These are phyloP conservation scores for Leccinum rimulosum DNA, from an alignment of 768 basidiomycete species.

Conservation along the genomic window DNA sequence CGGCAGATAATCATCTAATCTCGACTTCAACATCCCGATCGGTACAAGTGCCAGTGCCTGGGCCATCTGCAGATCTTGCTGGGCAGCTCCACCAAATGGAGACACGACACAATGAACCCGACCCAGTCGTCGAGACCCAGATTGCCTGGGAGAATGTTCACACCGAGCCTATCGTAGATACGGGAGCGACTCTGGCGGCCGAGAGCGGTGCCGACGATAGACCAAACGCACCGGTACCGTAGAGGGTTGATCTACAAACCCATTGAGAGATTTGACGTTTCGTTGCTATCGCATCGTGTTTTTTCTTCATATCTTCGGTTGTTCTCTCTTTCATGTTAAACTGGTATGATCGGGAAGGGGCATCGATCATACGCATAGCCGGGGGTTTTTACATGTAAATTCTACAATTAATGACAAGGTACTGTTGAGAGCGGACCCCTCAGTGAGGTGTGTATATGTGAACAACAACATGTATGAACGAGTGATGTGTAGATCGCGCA, in stretches of 20 bases:
- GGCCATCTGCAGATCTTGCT: constrained; percentile 1
- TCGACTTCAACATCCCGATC: constrained; percentile 2
- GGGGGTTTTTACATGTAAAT: constrained; percentile 24
- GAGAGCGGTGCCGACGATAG: constrained; percentile 2
- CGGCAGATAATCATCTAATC: constrained; percentile 42
- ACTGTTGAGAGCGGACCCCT: not conserved
- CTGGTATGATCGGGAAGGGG: constrained; percentile 1
- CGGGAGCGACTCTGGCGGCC: not conserved
- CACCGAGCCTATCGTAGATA: not conserved
- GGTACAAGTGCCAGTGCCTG: constrained; percentile 4
- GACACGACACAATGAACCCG: not conserved
- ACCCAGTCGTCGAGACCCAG: not conserved
- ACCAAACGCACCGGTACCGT: not conserved
- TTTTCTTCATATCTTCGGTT: not conserved
- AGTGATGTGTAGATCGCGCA: constrained; percentile 12
- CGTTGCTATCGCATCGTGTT: not conserved
- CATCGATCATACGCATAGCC: constrained; percentile 15
- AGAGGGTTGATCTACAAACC: not conserved
- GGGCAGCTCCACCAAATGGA: constrained; percentile 1
- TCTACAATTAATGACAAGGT: constrained; percentile 29
- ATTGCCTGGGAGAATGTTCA: constrained; percentile 2
- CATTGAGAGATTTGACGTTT: not conserved
- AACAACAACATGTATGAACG: constrained; percentile 16
- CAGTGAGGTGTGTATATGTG: not conserved
- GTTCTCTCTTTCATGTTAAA: not conserved